Conservation (phyloP, 2,329 filamentous ascomycete genomes). For the Fusarium drepaniforme region DNA sequence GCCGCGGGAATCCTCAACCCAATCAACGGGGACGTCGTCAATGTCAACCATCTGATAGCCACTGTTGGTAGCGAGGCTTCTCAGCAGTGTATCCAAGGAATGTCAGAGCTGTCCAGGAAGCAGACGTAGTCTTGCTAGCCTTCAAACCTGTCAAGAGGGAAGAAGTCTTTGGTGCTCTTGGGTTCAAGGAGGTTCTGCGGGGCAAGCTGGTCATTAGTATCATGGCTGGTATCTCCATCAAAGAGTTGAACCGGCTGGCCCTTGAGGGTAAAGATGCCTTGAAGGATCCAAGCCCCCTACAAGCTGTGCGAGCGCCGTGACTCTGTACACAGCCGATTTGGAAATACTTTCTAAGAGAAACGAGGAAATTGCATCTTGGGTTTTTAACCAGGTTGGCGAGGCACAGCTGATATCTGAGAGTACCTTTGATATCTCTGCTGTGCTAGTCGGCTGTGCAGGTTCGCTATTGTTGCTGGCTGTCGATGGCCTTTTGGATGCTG, state of each 20-base stretch:
- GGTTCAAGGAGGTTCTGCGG: slow-evolving; percentile 3
- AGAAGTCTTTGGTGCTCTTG: slow-evolving; percentile 13
- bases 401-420: slow-evolving; percentile 3
- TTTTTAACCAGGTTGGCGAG: slow-evolving; percentile 19
- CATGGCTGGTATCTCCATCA: slow-evolving; percentile 16
- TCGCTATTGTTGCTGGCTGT: slow-evolving; percentile 17
- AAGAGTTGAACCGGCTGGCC: slow-evolving; percentile 6
- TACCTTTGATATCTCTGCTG: slow-evolving; percentile 18
- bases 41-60: slow-evolving; percentile 3
- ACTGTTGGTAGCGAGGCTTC: slow-evolving; percentile 17
- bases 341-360: neutral
- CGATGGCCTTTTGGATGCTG: slow-evolving; percentile 22
- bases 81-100: slow-evolving; percentile 5
- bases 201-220: slow-evolving; percentile 21
- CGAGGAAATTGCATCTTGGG: slow-evolving; percentile 4
- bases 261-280: neutral
- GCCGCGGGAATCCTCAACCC: slow-evolving; percentile 10
- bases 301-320: slow-evolving; percentile 15
- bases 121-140: slow-evolving; percentile 16
- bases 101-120: slow-evolving; percentile 8
- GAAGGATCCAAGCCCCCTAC: neutral
- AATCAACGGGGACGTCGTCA: neutral
- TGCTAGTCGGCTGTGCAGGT: slow-evolving; percentile 22
- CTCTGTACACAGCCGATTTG: slow-evolving; percentile 9
- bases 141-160: slow-evolving; percentile 24